phyloP scores from a whole-genome alignment of 768 basidiomycete species.

The Trametopsis cervina region DNA sequence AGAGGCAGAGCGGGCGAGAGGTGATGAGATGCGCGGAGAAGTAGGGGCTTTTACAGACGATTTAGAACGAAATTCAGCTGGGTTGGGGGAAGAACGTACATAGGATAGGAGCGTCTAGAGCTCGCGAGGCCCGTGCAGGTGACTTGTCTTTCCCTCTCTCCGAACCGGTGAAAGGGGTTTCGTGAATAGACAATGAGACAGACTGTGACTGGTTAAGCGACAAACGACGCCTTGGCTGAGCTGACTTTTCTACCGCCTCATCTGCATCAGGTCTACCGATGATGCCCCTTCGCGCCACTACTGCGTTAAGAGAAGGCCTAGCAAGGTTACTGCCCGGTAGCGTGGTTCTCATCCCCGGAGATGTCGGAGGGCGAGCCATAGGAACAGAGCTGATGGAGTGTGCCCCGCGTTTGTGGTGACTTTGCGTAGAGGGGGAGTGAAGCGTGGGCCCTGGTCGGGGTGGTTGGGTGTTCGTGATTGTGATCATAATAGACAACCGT shows the following conservation, averaged over 20 bases:
- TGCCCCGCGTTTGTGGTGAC: conserved; percentile 58
- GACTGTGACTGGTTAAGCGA: conserved; percentile 60
- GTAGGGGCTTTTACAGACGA: conserved; percentile 6
- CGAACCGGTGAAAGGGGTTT: conserved; percentile 30
- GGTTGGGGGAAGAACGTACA: conserved; percentile 1
- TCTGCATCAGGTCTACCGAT: conserved; percentile 35
- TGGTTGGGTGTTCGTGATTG: conserved; percentile 77
- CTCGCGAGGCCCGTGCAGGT: conserved; percentile 5
- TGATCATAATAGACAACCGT: conserved; percentile 74
- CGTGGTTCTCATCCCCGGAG: conserved; percentile 48
- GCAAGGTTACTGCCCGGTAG: conserved; percentile 27
- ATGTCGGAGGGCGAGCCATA: conserved; percentile 75
- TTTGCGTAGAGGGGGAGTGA: conserved; percentile 25
- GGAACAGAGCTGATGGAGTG: conserved; percentile 84
- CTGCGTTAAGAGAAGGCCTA: conserved; percentile 6
- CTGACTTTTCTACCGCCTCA: conserved; percentile 24
- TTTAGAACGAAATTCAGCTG: not conserved
- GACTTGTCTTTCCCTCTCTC: conserved; percentile 15
- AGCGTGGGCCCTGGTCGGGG: conserved; percentile 34
- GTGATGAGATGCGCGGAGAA: conserved; percentile 25
- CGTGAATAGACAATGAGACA: conserved; percentile 49
- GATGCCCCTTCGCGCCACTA: conserved; percentile 39
- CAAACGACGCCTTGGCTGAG: conserved; percentile 11
- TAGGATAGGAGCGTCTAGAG: not conserved
- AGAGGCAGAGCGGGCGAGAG: conserved; percentile 34